phyloP scores from a whole-genome alignment of 208 protist species.

The Baffinella frigidus region DNA sequence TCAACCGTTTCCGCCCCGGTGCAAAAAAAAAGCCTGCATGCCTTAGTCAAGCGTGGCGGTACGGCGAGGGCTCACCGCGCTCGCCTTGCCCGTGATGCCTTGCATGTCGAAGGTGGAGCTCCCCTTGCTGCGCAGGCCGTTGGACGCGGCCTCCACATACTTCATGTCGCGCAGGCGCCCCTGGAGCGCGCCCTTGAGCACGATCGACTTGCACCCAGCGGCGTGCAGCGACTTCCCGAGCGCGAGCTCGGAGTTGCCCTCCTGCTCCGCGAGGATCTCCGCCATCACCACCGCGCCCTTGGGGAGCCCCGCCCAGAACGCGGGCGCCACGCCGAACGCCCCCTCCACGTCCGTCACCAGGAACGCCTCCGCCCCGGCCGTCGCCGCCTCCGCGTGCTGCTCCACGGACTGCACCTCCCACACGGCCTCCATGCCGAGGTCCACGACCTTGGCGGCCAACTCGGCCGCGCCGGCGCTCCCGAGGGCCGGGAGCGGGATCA shows the following conservation, averaged over 20 bases:
- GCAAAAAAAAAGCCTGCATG: too few relatives aligned
- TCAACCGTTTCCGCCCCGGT: too few relatives aligned
- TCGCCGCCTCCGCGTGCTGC: background rate
- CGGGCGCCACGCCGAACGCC: background rate
- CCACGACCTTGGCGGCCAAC: background rate
- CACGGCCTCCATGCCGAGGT: background rate
- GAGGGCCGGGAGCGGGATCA: background rate
- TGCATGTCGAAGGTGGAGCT: too few relatives aligned
- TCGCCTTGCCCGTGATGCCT: too few relatives aligned
- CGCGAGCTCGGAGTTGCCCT: background rate
- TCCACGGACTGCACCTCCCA: background rate
- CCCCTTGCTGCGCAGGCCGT: background rate
- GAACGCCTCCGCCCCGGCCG: background rate
- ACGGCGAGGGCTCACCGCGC: too few relatives aligned
- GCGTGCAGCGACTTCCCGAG: background rate
- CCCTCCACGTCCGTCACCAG: background rate
- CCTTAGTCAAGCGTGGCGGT: too few relatives aligned
- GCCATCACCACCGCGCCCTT: background rate
- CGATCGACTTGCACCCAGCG: background rate
- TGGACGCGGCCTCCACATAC: background rate
- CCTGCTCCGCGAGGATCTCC: background rate
- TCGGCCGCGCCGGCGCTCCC: background rate
- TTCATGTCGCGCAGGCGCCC: background rate
- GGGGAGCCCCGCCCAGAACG: background rate
- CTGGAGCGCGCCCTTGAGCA: background rate